Conservation (phyloP, 2,329 filamentous ascomycete species). For the Macrophomina tecta region DNA sequence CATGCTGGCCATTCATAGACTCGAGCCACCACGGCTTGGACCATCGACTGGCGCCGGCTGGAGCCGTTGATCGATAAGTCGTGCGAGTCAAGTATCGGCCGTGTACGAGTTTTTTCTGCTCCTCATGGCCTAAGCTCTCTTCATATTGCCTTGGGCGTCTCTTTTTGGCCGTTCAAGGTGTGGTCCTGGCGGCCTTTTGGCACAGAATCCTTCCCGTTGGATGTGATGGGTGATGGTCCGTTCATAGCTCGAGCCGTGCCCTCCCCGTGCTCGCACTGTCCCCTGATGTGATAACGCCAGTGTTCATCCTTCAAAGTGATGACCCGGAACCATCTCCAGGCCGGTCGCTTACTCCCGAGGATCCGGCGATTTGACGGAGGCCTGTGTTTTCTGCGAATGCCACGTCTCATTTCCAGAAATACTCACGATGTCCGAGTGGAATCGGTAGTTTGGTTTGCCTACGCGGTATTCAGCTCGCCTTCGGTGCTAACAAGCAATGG, state of each 20-base stretch:
- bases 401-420: no score
- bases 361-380: no score
- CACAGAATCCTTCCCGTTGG: not conserved
- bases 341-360: no score
- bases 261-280: not conserved
- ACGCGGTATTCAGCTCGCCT: no score
- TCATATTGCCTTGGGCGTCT: not conserved
- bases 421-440: no score
- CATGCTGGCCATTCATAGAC: not conserved
- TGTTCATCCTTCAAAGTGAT: no score
- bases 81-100: not conserved
- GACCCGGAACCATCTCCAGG: no score
- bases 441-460: no score
- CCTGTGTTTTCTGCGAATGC: no score
- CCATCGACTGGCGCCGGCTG: not conserved
- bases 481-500: no score
- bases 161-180: not conserved
- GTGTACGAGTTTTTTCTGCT: not conserved
- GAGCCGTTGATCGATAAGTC: not conserved
- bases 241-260: not conserved
- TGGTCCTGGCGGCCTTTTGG: not conserved
- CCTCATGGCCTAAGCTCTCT: not conserved
- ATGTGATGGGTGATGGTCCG: conserved; percentile 11
- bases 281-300: no score
- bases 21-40: conserved; percentile 11